phyloP scores from a whole-genome alignment of 306 rosid genomes.

The Hippophae tibetana region DNA sequence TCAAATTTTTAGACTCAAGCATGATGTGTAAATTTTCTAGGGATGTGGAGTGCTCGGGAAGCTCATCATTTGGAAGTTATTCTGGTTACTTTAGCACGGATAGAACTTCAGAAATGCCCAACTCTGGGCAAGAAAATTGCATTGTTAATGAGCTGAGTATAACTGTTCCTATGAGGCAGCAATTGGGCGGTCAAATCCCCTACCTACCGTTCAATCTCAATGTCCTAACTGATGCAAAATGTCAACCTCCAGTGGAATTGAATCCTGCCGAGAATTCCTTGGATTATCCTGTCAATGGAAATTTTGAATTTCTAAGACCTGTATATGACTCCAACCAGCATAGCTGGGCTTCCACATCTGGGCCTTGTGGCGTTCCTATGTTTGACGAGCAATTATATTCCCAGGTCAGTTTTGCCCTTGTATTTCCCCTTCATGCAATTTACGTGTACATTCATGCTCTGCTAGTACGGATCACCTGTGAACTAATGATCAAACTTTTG shows the following conservation, averaged over 20 bases:
- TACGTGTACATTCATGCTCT: not conserved
- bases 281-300: constrained; percentile 57
- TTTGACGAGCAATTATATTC: constrained; percentile 35
- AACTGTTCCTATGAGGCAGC: constrained; percentile 46
- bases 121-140: constrained; percentile 40
- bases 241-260: constrained; percentile 44
- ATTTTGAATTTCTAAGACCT: constrained; percentile 51
- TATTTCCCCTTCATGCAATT: too few species aligned
- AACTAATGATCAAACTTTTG: not conserved
- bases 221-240: constrained; percentile 40
- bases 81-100: constrained; percentile 42
- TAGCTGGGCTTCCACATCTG: constrained; percentile 71
- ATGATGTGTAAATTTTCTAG: constrained; percentile 22
- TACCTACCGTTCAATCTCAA: constrained; percentile 62
- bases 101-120: constrained; percentile 35
- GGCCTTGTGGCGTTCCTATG: constrained; percentile 46
- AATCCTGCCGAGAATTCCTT: constrained; percentile 49
- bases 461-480: not conserved
- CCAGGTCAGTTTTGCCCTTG: constrained; percentile 24
- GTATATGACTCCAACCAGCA: constrained; percentile 48
- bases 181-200: constrained; percentile 50
- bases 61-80: constrained; percentile 49
- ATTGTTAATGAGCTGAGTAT: constrained; percentile 29
- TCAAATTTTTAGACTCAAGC: constrained; percentile 2
- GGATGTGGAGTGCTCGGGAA: constrained; percentile 66